These are phyloP conservation scores for Epichloe amarillans DNA, from an alignment of 2,329 filamentous ascomycete species.

Conservation along the genomic window DNA sequence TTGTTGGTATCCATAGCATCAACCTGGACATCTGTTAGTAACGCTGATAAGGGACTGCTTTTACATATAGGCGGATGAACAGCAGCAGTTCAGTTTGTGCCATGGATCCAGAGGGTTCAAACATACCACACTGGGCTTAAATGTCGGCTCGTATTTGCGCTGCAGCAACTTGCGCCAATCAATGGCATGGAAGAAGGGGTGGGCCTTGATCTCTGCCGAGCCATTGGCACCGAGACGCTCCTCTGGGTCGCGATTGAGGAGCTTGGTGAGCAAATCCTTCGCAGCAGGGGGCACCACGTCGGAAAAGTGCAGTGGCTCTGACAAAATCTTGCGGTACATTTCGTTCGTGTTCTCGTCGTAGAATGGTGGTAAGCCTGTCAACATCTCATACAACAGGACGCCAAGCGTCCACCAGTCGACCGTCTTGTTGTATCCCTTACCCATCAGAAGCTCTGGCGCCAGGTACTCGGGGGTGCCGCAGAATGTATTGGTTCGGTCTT, in stretches of 20 bases:
- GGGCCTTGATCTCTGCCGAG: constrained; percentile 93
- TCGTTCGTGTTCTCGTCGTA: constrained; percentile 99
- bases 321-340: constrained; percentile 98
- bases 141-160: constrained; percentile 94
- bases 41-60: neutral
- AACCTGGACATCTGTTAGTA: constrained; percentile 29
- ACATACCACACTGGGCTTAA: constrained; percentile 93
- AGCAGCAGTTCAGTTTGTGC: too few relatives aligned
- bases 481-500: constrained; percentile 96
- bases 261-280: constrained; percentile 77
- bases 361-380: constrained; percentile 92
- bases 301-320: constrained; percentile 90
- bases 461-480: constrained; percentile 97
- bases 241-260: constrained; percentile 85
- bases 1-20: constrained; percentile 87
- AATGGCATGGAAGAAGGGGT: constrained; percentile 97
- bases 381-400: constrained; percentile 95
- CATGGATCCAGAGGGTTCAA: neutral
- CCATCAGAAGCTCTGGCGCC: constrained; percentile 83
- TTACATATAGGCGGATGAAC: too few relatives aligned
- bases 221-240: constrained; percentile 84
- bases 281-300: constrained; percentile 89
- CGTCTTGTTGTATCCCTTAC: constrained; percentile 93
- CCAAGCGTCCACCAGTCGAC: constrained; percentile 99
- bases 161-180: constrained; percentile 97